These are phyloP conservation scores for Sclerospora graminicola DNA, from an alignment of 352 stramenopile species.

Conservation along the genomic window DNA sequence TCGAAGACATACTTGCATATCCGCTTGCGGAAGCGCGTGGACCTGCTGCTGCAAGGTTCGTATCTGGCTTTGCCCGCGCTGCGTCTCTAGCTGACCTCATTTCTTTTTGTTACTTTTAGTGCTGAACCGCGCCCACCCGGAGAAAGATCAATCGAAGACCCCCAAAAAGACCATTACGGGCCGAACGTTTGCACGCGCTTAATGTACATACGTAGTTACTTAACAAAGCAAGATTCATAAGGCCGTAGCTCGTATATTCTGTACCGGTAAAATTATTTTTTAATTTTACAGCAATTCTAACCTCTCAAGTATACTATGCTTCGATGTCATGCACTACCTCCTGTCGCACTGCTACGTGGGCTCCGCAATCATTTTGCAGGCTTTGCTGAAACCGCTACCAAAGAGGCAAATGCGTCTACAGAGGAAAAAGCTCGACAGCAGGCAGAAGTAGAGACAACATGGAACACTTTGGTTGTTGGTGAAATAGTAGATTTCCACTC, in stretches of 20 bases:
- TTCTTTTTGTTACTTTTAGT: conserved; percentile 29
- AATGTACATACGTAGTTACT: conserved; percentile 9
- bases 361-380: conserved; percentile 7
- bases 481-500: conserved; percentile 51
- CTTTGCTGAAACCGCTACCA: conserved; percentile 2
- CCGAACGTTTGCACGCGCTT: conserved; percentile 82
- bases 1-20: conserved; percentile 95
- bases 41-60: conserved; percentile 83
- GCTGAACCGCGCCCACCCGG: conserved; percentile 85
- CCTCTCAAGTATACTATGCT: neutral
- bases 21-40: conserved; percentile 91
- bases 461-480: conserved; percentile 54
- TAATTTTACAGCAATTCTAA: too few relatives aligned
- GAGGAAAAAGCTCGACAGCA: conserved; percentile 17
- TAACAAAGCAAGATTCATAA: neutral
- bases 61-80: too few relatives aligned
- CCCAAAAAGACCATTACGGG: conserved; percentile 89
- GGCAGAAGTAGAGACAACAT: conserved; percentile 34
- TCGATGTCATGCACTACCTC: conserved; percentile 1
- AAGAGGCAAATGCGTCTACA: conserved; percentile 3
- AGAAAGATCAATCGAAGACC: conserved; percentile 83
- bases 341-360: conserved; percentile 1
- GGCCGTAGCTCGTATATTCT: neutral
- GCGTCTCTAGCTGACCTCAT: neutral
- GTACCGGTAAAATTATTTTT: too few relatives aligned